These are phyloP conservation scores for Xerocomus nothofagi DNA, from an alignment of 1,284 basidiomycete genomes.

Conservation along the genomic window DNA sequence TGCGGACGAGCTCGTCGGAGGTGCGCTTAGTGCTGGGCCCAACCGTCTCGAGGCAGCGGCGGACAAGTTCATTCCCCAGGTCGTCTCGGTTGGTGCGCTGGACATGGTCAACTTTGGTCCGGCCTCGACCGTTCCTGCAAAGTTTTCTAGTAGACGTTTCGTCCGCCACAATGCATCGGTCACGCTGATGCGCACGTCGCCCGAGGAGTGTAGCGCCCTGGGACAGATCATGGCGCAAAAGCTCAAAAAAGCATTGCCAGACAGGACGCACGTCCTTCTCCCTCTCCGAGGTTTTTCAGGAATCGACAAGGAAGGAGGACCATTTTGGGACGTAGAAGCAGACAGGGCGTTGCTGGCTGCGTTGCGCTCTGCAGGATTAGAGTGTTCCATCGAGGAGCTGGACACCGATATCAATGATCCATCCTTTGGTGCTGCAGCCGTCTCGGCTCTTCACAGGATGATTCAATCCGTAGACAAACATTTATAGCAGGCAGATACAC, in stretches of 20 bases:
- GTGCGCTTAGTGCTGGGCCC: constrained; percentile 27
- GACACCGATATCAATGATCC: constrained; percentile 28
- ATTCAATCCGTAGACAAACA: constrained; percentile 12
- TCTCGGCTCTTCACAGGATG: constrained; percentile 21
- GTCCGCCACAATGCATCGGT: constrained; percentile 27
- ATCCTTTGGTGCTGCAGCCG: constrained; percentile 20
- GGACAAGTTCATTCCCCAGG: constrained; percentile 19
- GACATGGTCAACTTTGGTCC: constrained; percentile 35
- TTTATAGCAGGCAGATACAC: background rate
- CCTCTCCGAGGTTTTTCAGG: constrained; percentile 28
- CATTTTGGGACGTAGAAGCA: constrained; percentile 29
- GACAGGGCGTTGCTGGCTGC: constrained; percentile 21
- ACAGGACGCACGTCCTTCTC: constrained; percentile 23
- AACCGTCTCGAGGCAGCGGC: constrained; percentile 27
- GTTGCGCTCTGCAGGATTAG: constrained; percentile 16
- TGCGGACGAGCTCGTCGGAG: constrained; percentile 32
- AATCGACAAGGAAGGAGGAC: constrained; percentile 21
- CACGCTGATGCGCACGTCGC: constrained; percentile 33
- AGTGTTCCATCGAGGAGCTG: constrained; percentile 23
- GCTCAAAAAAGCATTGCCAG: constrained; percentile 16
- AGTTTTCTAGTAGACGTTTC: constrained; percentile 18
- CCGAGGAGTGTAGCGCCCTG: constrained; percentile 24
- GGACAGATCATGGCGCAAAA: constrained; percentile 25
- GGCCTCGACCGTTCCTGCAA: constrained; percentile 19
- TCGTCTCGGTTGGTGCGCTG: constrained; percentile 31